Conservation (phyloP, 2,329 filamentous ascomycete genomes). For the Microdochium bolleyi region DNA sequence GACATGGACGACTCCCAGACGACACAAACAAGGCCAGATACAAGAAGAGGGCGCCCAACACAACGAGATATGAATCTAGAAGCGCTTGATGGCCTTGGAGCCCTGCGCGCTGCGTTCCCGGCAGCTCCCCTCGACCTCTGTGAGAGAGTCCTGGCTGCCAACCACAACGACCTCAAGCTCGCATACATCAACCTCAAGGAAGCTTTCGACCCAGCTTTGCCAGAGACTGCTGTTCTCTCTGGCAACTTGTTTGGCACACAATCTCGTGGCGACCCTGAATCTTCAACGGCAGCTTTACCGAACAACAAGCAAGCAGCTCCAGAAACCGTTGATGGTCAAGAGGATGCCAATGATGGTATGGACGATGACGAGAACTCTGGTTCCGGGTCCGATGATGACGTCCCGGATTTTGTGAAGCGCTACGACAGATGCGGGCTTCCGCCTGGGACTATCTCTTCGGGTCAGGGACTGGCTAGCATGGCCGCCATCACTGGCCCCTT, state of each 20-base stretch:
- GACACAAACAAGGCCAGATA: background rate
- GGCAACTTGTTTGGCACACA: background rate
- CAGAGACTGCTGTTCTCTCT: conserved; percentile 9
- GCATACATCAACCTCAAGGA: conserved; percentile 28
- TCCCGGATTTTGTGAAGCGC: conserved; percentile 17
- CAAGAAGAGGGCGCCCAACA: background rate
- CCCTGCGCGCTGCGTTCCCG: conserved; percentile 36
- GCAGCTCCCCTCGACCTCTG: conserved; percentile 23
- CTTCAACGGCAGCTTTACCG: background rate
- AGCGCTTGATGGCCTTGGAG: conserved; percentile 22
- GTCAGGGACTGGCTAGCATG: conserved; percentile 24
- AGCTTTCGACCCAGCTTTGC: conserved; percentile 19
- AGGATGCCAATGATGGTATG: conserved; percentile 11
- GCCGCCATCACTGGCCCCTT: conserved; percentile 21
- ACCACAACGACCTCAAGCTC: conserved; percentile 22
- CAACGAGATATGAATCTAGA: conserved; percentile 2
- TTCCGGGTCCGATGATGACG: conserved; percentile 8
- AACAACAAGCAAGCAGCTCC: background rate
- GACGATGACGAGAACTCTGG: conserved; percentile 14
- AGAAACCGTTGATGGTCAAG: conserved; percentile 15
- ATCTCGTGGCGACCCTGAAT: background rate
- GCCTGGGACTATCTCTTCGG: conserved; percentile 27
- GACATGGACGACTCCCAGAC: conserved; percentile 12
- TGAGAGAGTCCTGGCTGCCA: conserved; percentile 24
- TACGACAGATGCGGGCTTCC: conserved; percentile 29